These are phyloP conservation scores for Stephanodiscus triporus DNA, from an alignment of 108 stramenopile genomes.

Conservation along the genomic window DNA sequence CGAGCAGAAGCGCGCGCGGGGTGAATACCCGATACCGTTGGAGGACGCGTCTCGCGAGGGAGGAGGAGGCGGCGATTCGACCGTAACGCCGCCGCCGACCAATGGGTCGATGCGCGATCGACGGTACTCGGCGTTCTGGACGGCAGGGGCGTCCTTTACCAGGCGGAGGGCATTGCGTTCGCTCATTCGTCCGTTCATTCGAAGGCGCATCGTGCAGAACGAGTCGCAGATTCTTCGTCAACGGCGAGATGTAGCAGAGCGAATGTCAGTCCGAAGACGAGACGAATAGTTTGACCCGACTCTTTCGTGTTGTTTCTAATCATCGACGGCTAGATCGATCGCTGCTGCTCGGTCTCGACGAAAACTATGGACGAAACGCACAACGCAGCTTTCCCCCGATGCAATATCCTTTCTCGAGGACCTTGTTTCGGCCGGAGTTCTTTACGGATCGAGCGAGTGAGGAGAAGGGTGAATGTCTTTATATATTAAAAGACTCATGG, in stretches of 20 bases:
- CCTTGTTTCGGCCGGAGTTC: slow-evolving; percentile 37
- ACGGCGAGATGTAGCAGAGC: slow-evolving; percentile 53
- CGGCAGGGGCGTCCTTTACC: slow-evolving; percentile 54
- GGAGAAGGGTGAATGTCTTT: background rate
- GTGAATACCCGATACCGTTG: slow-evolving; percentile 59
- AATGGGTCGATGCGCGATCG: slow-evolving; percentile 46
- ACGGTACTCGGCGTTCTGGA: slow-evolving; percentile 46
- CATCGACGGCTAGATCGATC: slow-evolving; percentile 30
- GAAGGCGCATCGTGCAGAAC: slow-evolving; percentile 4
- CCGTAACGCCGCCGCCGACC: slow-evolving; percentile 16
- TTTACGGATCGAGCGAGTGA: slow-evolving; percentile 35
- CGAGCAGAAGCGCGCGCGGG: slow-evolving; percentile 59
- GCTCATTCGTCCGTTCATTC: slow-evolving; percentile 59
- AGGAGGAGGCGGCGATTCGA: slow-evolving; percentile 16
- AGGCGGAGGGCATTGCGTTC: slow-evolving; percentile 77
- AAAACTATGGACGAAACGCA: background rate
- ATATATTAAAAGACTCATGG: too few species aligned
- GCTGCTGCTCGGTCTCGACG: slow-evolving; percentile 11
- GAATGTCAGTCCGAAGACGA: background rate
- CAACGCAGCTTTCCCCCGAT: slow-evolving; percentile 11
- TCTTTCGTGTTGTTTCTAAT: slow-evolving; percentile 38
- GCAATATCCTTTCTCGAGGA: slow-evolving; percentile 35
- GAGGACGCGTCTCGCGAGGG: slow-evolving; percentile 5
- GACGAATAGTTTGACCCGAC: slow-evolving; percentile 1
- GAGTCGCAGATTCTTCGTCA: slow-evolving; percentile 53